Conservation (phyloP, 352 stramenopile genomes). For the Pythium aquatile region DNA sequence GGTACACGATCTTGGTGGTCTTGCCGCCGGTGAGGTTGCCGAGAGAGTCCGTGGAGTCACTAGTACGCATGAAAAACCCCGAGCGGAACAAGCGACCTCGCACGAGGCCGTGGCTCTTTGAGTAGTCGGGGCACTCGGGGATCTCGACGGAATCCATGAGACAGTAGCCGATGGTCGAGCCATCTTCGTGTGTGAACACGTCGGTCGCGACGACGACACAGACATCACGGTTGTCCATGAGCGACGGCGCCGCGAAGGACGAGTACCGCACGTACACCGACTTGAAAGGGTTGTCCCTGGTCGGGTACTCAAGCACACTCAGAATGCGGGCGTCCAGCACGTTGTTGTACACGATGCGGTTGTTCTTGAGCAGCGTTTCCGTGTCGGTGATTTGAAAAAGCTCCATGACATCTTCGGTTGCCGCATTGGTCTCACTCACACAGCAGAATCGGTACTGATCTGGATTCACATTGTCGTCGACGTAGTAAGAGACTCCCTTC, state of each 20-base stretch:
- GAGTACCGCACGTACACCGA: conserved; percentile 39
- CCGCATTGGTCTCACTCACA: conserved; percentile 37
- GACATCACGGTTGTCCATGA: conserved; percentile 36
- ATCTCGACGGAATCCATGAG: conserved; percentile 59
- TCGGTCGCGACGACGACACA: conserved; percentile 41
- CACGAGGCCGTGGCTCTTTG: conserved; percentile 25
- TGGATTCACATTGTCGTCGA: conserved; percentile 39
- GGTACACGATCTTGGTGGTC: conserved; percentile 60
- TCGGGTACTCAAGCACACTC: conserved; percentile 39
- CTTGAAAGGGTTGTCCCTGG: conserved; percentile 35
- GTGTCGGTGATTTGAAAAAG: conserved; percentile 46
- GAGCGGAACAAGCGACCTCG: conserved; percentile 47
- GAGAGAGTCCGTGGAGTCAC: not conserved
- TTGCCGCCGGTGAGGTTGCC: conserved; percentile 1
- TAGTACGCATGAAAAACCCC: conserved; percentile 43
- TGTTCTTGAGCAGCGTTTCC: conserved; percentile 38
- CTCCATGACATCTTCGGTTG: conserved; percentile 44
- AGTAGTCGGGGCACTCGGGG: conserved; percentile 17
- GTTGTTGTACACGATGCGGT: conserved; percentile 47
- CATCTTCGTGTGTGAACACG: conserved; percentile 31
- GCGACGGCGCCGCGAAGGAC: conserved; percentile 33
- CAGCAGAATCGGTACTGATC: conserved; percentile 59
- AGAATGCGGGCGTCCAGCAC: conserved; percentile 45
- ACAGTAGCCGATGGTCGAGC: conserved; percentile 56
- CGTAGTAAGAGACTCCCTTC: conserved; percentile 49